Evolutionary conservation across 1,284 basidiomycete genomes (phyloP).

Genomic region (Trametes sp.): DNA sequence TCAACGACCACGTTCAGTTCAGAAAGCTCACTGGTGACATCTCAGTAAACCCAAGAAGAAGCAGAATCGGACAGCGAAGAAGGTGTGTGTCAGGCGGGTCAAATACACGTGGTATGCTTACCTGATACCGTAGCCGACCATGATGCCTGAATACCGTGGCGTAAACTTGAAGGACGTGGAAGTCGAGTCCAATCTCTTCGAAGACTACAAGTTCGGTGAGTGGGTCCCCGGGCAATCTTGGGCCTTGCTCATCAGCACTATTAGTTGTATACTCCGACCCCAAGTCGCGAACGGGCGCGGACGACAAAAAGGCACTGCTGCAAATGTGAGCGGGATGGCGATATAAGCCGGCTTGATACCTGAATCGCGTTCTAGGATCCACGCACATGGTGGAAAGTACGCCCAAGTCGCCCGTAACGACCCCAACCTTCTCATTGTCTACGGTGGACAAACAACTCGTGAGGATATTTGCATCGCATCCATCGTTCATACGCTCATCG

Average conservation of each 20-base stretch:
- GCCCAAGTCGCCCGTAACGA: slow-evolving; percentile 67
- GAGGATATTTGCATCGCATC: slow-evolving; percentile 31
- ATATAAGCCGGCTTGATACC: no score
- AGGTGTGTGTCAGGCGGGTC: slow-evolving; percentile 49
- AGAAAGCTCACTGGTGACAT: background rate
- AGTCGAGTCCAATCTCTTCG: slow-evolving; percentile 71
- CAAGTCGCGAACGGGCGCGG: slow-evolving; percentile 70
- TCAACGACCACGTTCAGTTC: background rate
- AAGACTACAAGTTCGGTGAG: slow-evolving; percentile 82
- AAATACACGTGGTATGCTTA: background rate
- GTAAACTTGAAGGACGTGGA: slow-evolving; percentile 65
- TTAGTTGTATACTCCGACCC: slow-evolving; percentile 84
- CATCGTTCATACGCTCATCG: background rate
- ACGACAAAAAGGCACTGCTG: slow-evolving; percentile 70
- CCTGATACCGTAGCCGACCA: slow-evolving; percentile 50
- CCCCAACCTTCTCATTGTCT: slow-evolving; percentile 61
- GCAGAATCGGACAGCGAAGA: slow-evolving; percentile 61
- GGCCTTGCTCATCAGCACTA: background rate
- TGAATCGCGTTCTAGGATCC: slow-evolving; percentile 70
- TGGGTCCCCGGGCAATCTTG: slow-evolving; percentile 15
- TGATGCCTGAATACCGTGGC: slow-evolving; percentile 73
- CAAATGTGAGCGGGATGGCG: slow-evolving; percentile 56
- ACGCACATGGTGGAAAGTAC: slow-evolving; percentile 78
- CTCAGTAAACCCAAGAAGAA: slow-evolving; percentile 69
- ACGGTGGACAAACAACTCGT: slow-evolving; percentile 73